Conservation (phyloP, 2,329 filamentous ascomycete genomes). For the Ascochyta lentis region DNA sequence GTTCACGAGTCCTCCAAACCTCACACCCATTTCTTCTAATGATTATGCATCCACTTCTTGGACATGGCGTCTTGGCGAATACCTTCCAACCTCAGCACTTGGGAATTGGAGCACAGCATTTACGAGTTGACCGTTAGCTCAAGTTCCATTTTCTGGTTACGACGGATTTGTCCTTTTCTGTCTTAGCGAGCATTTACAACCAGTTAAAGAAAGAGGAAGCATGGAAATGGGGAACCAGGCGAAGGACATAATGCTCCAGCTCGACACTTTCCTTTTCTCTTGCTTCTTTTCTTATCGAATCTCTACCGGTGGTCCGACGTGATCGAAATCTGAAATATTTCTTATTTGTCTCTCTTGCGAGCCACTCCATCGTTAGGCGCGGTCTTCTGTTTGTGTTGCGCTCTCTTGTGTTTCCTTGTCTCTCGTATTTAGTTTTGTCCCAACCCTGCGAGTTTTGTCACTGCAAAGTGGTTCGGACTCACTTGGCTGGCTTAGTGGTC, state of each 20-base stretch:
- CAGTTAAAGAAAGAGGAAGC: conserved; percentile 44
- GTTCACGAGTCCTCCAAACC: conserved; percentile 99
- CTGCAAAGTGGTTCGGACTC: conserved; percentile 20
- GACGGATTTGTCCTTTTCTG: conserved; percentile 48
- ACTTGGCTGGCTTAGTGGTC: conserved; percentile 40
- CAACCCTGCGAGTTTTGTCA: conserved; percentile 20
- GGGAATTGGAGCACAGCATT: conserved; percentile 49
- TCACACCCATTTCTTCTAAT: conserved; percentile 99
- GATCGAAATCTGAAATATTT: conserved; percentile 28
- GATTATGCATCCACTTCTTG: conserved; percentile 51
- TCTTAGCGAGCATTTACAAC: conserved; percentile 51
- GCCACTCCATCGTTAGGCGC: conserved; percentile 30
- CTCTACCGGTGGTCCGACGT: conserved; percentile 32
- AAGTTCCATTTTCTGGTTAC: conserved; percentile 51
- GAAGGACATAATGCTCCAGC: conserved; percentile 31
- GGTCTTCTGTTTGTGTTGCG: conserved; percentile 25
- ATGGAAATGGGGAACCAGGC: conserved; percentile 31
- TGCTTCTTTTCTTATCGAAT: conserved; percentile 25
- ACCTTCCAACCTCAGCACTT: conserved; percentile 42
- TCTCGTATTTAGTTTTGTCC: conserved; percentile 27
- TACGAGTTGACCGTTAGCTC: conserved; percentile 49
- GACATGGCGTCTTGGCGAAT: conserved; percentile 53
- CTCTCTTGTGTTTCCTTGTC: conserved; percentile 29
- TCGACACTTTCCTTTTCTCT: conserved; percentile 39
- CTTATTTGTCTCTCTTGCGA: conserved; percentile 25